Percentiles rank a stretch among this genome's conserved stretches.
phyloP scores from a whole-genome alignment of 78 protist species.

The Dictyostelium citrinum region DNA sequence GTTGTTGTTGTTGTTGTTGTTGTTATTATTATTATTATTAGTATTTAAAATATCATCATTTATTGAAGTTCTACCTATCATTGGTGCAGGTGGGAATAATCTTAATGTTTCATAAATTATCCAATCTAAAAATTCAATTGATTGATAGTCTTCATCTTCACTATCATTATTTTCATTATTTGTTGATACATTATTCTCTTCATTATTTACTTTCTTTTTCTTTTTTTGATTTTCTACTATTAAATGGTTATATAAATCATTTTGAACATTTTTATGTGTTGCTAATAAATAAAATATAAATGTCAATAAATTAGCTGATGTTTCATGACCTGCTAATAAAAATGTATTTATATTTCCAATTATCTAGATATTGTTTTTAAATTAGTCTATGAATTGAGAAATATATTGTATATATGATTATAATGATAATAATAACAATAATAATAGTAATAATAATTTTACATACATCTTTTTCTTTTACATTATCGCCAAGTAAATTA shows the following conservation, averaged over 20 bases:
- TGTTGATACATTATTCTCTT: background rate
- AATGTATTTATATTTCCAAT: constrained; percentile 66
- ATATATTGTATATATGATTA: no score
- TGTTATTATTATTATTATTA: background rate
- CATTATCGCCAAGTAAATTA: background rate
- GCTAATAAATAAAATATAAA: constrained; percentile 30
- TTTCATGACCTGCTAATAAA: constrained; percentile 68
- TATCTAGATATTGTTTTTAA: no score
- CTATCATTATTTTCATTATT: background rate
- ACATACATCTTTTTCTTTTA: background rate
- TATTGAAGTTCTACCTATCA: constrained; percentile 33
- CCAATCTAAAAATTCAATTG: constrained; percentile 25
- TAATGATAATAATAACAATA: background rate
- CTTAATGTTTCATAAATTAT: constrained; percentile 50
- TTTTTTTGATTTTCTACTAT: background rate
- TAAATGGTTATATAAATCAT: constrained; percentile 9
- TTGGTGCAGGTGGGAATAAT: constrained; percentile 71
- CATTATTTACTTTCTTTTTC: background rate
- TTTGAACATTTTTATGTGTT: constrained; percentile 38
- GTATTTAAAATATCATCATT: background rate
- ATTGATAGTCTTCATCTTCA: background rate
- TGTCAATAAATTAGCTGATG: constrained; percentile 53
- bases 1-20: no score
- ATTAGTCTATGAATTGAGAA: no score
- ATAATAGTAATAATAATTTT: background rate